Base-by-base conservation (phyloP, 495 filamentous ascomycete species). In the Neurospora intermedia region DNA sequence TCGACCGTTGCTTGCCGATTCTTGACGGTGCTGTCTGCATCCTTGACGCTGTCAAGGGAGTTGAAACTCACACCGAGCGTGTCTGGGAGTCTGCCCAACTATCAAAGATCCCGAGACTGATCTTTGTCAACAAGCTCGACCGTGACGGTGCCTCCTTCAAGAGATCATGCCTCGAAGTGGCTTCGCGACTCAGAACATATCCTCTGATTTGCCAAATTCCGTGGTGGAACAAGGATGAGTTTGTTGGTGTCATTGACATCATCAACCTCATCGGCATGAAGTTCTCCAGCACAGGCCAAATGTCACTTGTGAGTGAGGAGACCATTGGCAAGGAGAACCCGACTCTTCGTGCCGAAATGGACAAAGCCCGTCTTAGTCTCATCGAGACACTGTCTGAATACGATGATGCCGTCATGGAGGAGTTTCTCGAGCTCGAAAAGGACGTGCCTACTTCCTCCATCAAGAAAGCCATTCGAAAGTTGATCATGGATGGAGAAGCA, bases 51-150 rank as follows among this genome's bases (percentile, higher is more conserved):
- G 96, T 99, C 54, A 95, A 97, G 73, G 96, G 96, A 2, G 96
- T 99, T 23, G 96, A 99, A 80, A 95, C 96, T 2, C 96, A 98
- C 81, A 99, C 96, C 0, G 96, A 99, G 81, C 91, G 97, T 75
- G 96, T 99, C 7, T 99, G 96, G 96, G 82, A 88, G 13, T 96
- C 98, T 72, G 96, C 96, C 2, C 91, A 89, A 70, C 88, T 88
- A 11, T 97, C 96, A 76, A 85, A 84, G 11, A 98, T 98, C 43
- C 96, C 96, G 15, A 85, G 94, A 35, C 88, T 98, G 40, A 85
- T 97, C 66, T 99, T 91, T 74, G 87, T 98, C 76, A 99, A 99
- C 82, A 99, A 99, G 80, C 88, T 99, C 15, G 96, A 99, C 77
- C 91, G 96, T 43, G 93, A 96, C 74, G 96, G 96, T 2, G 95